phyloP scores from a whole-genome alignment of 2,329 filamentous ascomycete species.

The Fusarium fracticaudum region DNA sequence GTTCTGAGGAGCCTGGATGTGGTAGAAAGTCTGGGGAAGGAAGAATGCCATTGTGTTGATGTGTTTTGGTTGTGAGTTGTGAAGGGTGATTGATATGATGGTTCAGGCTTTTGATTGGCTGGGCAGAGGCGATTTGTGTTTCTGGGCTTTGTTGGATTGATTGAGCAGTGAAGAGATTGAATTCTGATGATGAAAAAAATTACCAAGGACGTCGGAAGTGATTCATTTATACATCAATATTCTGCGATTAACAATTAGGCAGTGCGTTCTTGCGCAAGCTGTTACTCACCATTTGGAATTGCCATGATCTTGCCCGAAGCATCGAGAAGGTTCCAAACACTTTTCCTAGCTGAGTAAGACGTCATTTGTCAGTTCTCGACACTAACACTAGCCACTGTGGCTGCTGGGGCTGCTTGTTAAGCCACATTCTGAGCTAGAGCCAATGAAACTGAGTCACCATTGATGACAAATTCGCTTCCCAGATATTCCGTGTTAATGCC shows the following conservation, averaged over 20 bases:
- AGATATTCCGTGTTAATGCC: background rate
- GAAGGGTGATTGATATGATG: background rate
- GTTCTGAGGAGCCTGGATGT: conserved; percentile 9
- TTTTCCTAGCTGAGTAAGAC: background rate
- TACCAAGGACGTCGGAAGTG: too few species aligned
- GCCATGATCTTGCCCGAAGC: background rate
- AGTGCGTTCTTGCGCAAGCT: background rate
- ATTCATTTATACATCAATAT: background rate
- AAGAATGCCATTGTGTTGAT: conserved; percentile 18
- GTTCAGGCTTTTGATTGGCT: background rate
- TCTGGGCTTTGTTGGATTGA: background rate
- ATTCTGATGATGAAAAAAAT: background rate
- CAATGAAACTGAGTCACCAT: background rate
- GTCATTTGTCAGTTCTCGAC: background rate
- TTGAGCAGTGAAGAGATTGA: background rate
- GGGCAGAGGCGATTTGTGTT: background rate
- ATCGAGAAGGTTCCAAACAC: background rate
- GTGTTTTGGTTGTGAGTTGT: background rate
- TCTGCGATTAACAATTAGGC: background rate
- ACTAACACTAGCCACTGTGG: background rate
- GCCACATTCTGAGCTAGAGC: background rate
- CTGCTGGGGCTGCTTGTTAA: background rate
- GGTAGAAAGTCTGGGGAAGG: conserved; percentile 15
- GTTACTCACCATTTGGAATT: conserved; percentile 5
- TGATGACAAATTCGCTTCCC: background rate